Base-by-base conservation (phyloP, 2,329 filamentous ascomycete genomes). In the Ceratocystis eucalypticola region DNA sequence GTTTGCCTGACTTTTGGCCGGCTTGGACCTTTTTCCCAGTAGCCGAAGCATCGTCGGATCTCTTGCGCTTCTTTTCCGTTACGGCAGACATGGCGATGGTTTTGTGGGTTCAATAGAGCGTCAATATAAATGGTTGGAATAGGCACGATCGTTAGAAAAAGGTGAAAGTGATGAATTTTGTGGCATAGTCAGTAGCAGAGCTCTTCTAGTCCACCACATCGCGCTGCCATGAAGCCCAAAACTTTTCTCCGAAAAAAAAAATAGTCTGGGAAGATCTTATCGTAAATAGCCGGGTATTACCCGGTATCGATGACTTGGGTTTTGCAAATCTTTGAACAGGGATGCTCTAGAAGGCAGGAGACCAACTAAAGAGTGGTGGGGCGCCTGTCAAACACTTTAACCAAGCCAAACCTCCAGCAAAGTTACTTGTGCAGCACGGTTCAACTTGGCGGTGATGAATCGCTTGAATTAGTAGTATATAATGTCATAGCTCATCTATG, bases 21-120 rank as follows among this genome's bases (percentile, higher is more conserved):
- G 76, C 75, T 33, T 55, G 50, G 12, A 61, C 45, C 61, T 68
- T 68, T 30, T 59, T 30, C 25, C 55, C 55, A 5, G 65, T 41
- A 7, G 64, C 41, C 33, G 61, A 62, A 17, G 64, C 41, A 64
- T 66, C 61, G 20, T 68, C 67, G 41, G 53, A 64, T 68, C 80
- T 77, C 75, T 85, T 85, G 67, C 82, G 77, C 74, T 85, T 85
- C 72, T 80, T 80, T 67, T 71, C 74, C 12, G 62, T 62, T 15
- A 53, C 48, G 68, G 73, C 76, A 48, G 72, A 67, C 61, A 76
- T 74, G 41, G 74, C 74, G 78, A 80, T 80, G 46, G 28, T 71
- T 44, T 64, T 62, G 67, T 64, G 66, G 63, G 8, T n/a, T 17
- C 8, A 45, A 62, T 25, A 17, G 1, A 62, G 20, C 37, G 17